These are phyloP conservation scores for Infundibulicybe gibba DNA, from an alignment of 768 basidiomycete genomes.

Conservation along the genomic window DNA sequence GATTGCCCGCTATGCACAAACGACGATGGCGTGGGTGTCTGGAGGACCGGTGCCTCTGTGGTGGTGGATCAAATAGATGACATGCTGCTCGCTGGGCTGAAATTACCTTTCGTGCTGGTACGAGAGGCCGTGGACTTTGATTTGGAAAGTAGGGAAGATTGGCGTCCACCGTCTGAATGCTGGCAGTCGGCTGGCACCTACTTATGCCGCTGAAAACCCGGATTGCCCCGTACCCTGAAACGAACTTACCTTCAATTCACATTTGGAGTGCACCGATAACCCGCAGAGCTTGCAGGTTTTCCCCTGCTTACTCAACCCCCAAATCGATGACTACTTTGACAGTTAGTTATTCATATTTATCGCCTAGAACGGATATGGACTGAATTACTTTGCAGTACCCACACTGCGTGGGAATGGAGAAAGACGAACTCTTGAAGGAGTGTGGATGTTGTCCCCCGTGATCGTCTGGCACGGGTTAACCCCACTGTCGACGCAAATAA, in stretches of 20 bases:
- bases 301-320: constrained; percentile 85
- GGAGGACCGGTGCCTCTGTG: neutral
- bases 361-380: neutral
- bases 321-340: constrained; percentile 63
- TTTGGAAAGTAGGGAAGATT: constrained; percentile 19
- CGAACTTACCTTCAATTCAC: constrained; percentile 70
- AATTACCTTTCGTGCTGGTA: constrained; percentile 18
- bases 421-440: constrained; percentile 80
- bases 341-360: neutral
- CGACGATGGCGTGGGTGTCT: neutral
- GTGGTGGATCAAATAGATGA: too few relatives aligned
- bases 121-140: constrained; percentile 18
- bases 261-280: constrained; percentile 78
- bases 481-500: constrained; percentile 5
- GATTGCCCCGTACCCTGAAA: neutral
- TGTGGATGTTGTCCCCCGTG: constrained; percentile 70
- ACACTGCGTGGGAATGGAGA: constrained; percentile 82
- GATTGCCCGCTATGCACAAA: constrained; percentile 10
- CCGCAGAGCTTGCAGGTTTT: constrained; percentile 81
- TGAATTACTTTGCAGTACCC: constrained; percentile 71
- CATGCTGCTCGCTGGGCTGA: neutral
- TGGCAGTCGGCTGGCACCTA: constrained; percentile 76
- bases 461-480: constrained; percentile 47
- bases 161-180: constrained; percentile 22
- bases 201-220: neutral